Conservation (phyloP, 2,329 filamentous ascomycete genomes). For the Pseudogymnoascus sp. region DNA sequence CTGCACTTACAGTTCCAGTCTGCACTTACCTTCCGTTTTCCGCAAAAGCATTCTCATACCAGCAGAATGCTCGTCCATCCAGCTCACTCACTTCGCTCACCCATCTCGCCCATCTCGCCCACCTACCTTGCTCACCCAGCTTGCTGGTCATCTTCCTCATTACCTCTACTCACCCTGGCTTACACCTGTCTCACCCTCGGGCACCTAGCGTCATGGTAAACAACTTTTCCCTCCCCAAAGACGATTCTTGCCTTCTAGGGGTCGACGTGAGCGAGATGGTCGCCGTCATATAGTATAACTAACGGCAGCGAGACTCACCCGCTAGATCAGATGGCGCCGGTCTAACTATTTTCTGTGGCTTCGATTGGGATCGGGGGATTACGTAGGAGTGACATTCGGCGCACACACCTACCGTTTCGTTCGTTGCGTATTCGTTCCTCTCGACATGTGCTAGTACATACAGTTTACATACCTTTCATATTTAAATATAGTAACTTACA, state of each 20-base stretch:
- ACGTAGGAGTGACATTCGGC: background rate
- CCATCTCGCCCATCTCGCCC: background rate
- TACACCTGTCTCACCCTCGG: background rate
- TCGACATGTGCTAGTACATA: background rate
- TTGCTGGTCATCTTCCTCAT: background rate
- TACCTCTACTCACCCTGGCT: constrained; percentile 1
- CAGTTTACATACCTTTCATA: background rate
- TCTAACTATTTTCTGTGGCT: background rate
- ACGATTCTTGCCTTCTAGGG: background rate
- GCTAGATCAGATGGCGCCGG: constrained; percentile 5
- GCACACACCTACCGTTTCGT: background rate
- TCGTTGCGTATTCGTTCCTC: background rate
- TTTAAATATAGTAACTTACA: background rate
- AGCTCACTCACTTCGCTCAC: background rate
- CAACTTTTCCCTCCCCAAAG: background rate
- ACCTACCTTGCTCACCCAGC: background rate
- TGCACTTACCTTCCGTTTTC: background rate
- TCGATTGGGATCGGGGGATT: background rate
- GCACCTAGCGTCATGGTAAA: constrained; percentile 1
- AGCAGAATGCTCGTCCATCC: background rate
- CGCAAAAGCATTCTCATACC: background rate
- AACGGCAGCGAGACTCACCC: background rate
- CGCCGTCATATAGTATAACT: constrained; percentile 32
- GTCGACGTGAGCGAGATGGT: constrained; percentile 40
- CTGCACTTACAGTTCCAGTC: background rate